These are phyloP conservation scores for Pichia sp. DNA, from an alignment of 1,139 yeast genomes.

Conservation along the genomic window DNA sequence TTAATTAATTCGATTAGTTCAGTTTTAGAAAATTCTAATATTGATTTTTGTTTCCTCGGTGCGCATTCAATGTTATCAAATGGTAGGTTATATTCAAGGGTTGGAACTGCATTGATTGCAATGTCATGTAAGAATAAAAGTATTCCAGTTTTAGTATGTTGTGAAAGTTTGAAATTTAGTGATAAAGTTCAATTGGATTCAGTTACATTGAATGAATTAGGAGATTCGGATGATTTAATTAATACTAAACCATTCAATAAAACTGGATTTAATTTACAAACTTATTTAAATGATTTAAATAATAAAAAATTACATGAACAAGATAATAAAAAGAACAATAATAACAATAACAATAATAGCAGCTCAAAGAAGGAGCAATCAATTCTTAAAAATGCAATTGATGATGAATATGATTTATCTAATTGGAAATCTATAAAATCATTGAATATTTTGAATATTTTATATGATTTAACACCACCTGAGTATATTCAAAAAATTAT, in stretches of 20 bases:
- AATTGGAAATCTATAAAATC: constrained; percentile 61
- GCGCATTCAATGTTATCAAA: constrained; percentile 97
- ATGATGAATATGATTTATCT: constrained; percentile 39
- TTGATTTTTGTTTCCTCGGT: constrained; percentile 87
- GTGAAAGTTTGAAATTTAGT: constrained; percentile 91
- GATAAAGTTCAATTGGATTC: constrained; percentile 95
- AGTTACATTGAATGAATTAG: constrained; percentile 87
- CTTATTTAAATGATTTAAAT: constrained; percentile 47
- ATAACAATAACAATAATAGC: constrained; percentile 14
- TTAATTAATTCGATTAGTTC: constrained; percentile 75
- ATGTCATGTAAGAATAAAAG: constrained; percentile 84
- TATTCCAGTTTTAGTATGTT: constrained; percentile 90
- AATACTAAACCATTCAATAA: constrained; percentile 52
- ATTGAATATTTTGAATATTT: constrained; percentile 71
- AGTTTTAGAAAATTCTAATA: constrained; percentile 57
- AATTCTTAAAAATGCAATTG: constrained; percentile 23
- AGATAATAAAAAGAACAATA: constrained; percentile 24
- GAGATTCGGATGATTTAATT: constrained; percentile 72
- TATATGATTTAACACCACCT: constrained; percentile 94
- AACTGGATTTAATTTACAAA: constrained; percentile 61
- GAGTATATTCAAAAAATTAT: constrained; percentile 89
- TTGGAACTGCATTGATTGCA: constrained; percentile 91
- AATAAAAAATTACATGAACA: constrained; percentile 17
- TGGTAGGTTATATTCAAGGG: constrained; percentile 87
- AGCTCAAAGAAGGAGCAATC: constrained; percentile 13